Conservation (phyloP, 306 rosid genomes). For the Cucurbita argyrosperma region DNA sequence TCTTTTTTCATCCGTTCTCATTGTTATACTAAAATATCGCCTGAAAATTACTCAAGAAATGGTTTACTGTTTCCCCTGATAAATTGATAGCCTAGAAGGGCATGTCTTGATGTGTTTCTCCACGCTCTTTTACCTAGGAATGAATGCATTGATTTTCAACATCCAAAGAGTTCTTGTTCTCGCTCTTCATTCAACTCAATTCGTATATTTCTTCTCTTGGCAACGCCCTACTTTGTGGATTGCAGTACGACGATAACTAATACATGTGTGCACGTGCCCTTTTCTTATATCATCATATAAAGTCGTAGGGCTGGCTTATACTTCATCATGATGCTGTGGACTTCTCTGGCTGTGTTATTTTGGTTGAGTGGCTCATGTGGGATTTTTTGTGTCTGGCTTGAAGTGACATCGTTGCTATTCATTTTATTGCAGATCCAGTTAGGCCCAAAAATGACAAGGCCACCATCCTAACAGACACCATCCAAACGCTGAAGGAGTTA, state of each 20-base stretch:
- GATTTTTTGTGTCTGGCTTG: neutral
- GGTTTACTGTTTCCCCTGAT: neutral
- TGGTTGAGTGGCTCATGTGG: neutral
- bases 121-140: too few species aligned
- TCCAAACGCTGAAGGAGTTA: constrained; percentile 64
- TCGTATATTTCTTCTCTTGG: neutral
- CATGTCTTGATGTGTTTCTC: neutral
- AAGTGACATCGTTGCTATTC: neutral
- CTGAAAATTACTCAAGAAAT: neutral
- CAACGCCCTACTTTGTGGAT: neutral
- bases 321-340: neutral
- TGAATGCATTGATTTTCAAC: neutral
- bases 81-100: neutral
- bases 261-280: neutral
- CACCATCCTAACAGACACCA: constrained; percentile 64
- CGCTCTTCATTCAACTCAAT: neutral
- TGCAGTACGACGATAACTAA: neutral
- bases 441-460: constrained; percentile 93
- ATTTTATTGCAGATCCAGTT: constrained; percentile 50
- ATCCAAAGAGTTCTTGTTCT: neutral
- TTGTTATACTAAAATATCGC: neutral
- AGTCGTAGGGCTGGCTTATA: neutral
- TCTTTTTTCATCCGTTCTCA: neutral
- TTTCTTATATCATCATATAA: neutral
- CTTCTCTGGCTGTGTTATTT: neutral